Percentiles rank a stretch among this genome's conserved stretches.
Evolutionary conservation across 345 rosid genomes (phyloP).

Genomic region (Citrus unshiu): DNA sequence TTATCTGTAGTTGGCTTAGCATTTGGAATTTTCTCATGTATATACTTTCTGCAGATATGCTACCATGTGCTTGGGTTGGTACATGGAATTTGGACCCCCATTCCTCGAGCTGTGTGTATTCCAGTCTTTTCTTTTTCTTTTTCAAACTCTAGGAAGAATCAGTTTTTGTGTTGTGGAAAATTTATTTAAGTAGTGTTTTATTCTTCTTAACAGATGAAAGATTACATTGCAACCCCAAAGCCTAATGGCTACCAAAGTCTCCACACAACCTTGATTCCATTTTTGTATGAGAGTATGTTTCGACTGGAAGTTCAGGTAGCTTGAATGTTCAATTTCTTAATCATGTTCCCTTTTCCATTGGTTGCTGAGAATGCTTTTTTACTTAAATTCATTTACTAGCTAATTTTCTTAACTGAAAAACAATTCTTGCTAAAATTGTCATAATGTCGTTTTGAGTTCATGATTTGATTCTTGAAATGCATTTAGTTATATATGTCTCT

Average conservation of each 20-base stretch:
- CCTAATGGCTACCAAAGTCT: slow-evolving; percentile 99
- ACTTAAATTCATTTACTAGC: not conserved
- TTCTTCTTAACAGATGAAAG: slow-evolving; percentile 69
- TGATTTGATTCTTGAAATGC: not conserved
- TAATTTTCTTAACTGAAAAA: not conserved
- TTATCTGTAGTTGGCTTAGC: not conserved
- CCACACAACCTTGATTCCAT: slow-evolving; percentile 86
- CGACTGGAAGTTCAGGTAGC: slow-evolving; percentile 86
- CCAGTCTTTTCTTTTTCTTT: slow-evolving; percentile 12
- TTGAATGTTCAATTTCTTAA: slow-evolving; percentile 4
- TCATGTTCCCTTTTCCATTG: slow-evolving; percentile 1
- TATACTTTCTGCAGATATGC: slow-evolving; percentile 71
- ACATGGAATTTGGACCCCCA: slow-evolving; percentile 96
- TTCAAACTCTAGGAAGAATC: not conserved
- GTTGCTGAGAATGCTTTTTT: not conserved
- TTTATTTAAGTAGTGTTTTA: slow-evolving; percentile 2
- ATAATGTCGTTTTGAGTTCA: not conserved
- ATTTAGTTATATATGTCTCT: not conserved
- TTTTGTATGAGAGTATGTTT: slow-evolving; percentile 88
- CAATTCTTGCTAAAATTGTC: not conserved
- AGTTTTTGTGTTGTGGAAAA: not conserved
- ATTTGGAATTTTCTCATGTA: slow-evolving; percentile 21
- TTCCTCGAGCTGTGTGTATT: slow-evolving; percentile 79
- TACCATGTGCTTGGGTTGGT: slow-evolving; percentile 94
- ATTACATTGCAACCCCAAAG: slow-evolving; percentile 96